These are phyloP conservation scores for Rubroshorea leprosula DNA, from an alignment of 345 rosid genomes.

Conservation along the genomic window DNA sequence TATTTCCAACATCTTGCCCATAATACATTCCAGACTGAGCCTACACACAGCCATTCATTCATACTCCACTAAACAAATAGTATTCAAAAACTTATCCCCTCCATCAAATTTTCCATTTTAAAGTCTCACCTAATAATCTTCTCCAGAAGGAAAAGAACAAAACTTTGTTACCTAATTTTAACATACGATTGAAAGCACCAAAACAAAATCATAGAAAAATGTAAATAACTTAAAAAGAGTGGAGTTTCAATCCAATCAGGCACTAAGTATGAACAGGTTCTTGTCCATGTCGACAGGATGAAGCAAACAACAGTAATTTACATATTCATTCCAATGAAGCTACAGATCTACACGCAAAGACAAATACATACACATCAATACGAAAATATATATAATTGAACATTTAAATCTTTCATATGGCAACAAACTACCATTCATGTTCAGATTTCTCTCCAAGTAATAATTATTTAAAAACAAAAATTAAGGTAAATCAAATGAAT, in stretches of 20 bases:
- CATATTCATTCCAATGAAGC: no score
- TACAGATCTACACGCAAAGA: no score
- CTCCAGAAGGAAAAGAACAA: background rate
- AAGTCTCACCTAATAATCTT: constrained; percentile 15
- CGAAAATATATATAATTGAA: no score
- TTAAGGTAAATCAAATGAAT: background rate
- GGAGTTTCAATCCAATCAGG: no score
- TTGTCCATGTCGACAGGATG: background rate
- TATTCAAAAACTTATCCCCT: constrained; percentile 23
- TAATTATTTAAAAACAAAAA: background rate
- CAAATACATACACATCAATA: no score
- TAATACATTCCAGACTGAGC: constrained; percentile 53
- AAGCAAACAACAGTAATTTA: background rate
- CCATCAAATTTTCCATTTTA: constrained; percentile 8
- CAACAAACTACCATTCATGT: no score
- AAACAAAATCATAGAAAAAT: background rate
- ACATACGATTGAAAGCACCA: background rate
- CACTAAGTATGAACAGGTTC: background rate
- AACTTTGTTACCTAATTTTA: background rate
- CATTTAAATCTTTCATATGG: no score
- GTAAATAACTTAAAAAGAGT: no score
- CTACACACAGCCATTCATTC: constrained; percentile 59
- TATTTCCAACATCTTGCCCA: constrained; percentile 62
- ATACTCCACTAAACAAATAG: constrained; percentile 34
- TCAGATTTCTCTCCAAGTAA: background rate